Evolutionary conservation across 164 flowering plant species (phyloP).

Genomic region (Magnolia changhungtana): DNA sequence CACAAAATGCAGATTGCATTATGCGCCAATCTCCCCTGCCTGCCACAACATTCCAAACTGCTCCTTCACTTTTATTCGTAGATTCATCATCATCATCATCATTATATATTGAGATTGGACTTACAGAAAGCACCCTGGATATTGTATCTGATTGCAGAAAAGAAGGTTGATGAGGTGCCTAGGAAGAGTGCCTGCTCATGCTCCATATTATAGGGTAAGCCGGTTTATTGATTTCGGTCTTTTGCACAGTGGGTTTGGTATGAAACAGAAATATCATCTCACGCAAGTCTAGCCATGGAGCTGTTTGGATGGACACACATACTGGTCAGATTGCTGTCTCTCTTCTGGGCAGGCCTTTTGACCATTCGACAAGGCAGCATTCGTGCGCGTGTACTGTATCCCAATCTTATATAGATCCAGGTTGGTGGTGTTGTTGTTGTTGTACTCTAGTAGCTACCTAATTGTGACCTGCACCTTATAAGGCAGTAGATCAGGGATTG

Average conservation of each 20-base stretch:
- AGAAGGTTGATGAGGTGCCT: conserved; percentile 52
- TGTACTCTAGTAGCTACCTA: background rate
- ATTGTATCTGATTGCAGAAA: conserved; percentile 35
- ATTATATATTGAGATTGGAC: too few relatives aligned
- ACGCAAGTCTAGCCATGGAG: background rate
- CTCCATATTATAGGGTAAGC: conserved; percentile 41
- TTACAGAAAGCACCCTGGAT: too few relatives aligned
- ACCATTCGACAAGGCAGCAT: background rate
- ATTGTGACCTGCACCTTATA: too few relatives aligned
- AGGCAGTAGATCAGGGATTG: too few relatives aligned
- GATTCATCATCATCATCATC: too few relatives aligned
- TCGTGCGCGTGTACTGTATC: background rate
- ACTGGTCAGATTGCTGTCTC: background rate
- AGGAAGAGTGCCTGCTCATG: conserved; percentile 49
- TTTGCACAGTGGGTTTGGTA: background rate
- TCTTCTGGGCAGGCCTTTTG: background rate
- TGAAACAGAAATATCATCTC: background rate
- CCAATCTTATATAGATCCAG: background rate
- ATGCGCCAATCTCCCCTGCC: too few relatives aligned
- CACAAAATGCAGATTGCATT: too few relatives aligned
- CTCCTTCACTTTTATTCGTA: too few relatives aligned
- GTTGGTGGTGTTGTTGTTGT: background rate
- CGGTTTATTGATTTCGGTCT: background rate
- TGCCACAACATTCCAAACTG: too few relatives aligned
- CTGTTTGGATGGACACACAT: background rate